These are phyloP conservation scores for Omphalea diandra DNA, from an alignment of 441 rosid species.

Conservation along the genomic window DNA sequence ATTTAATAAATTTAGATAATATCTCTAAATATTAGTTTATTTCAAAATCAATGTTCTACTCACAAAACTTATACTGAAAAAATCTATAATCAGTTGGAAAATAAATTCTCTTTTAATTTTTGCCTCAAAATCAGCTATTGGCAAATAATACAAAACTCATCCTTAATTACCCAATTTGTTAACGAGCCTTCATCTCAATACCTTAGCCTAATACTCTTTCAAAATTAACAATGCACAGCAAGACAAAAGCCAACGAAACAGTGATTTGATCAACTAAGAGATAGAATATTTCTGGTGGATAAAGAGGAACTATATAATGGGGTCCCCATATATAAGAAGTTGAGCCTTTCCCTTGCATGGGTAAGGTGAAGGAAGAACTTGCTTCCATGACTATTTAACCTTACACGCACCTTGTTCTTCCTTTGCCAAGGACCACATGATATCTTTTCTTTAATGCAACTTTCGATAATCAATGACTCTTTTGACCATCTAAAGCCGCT, in stretches of 20 bases:
- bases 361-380: not conserved
- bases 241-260: not conserved
- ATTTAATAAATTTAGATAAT: too few relatives aligned
- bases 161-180: too few relatives aligned
- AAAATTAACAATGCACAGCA: not conserved
- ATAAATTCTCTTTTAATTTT: too few relatives aligned
- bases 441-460: slow-evolving; percentile 16
- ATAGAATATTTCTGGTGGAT: not conserved
- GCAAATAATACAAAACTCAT: too few relatives aligned
- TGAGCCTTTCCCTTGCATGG: not conserved
- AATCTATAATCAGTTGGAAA: too few relatives aligned
- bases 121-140: too few relatives aligned
- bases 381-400: not conserved
- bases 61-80: too few relatives aligned
- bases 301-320: not conserved
- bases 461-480: slow-evolving; percentile 10
- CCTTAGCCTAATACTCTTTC: too few relatives aligned
- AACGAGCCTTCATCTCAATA: too few relatives aligned
- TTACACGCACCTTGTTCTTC: slow-evolving; percentile 14
- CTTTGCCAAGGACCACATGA: slow-evolving; percentile 15
- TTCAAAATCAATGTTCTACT: too few relatives aligned
- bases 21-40: too few relatives aligned
- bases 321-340: not conserved
- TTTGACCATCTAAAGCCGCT: slow-evolving; percentile 28
- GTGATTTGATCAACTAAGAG: not conserved